These are phyloP conservation scores for Nicotiana attenuata DNA, from an alignment of 257 asterid genomes.

Conservation along the genomic window DNA sequence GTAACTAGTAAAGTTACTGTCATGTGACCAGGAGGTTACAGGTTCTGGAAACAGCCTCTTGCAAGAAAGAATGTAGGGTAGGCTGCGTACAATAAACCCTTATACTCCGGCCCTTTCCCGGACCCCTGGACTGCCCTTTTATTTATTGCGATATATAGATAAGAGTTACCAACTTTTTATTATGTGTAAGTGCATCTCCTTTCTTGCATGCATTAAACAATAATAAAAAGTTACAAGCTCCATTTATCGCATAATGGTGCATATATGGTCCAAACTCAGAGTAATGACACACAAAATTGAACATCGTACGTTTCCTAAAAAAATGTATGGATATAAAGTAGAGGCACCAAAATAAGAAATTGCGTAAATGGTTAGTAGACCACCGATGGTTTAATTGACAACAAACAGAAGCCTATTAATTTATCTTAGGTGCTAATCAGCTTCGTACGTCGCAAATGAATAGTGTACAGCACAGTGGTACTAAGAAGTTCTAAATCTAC, in stretches of 20 bases:
- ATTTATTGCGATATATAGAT: neutral
- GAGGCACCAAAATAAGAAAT: neutral
- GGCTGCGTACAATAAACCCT: no score
- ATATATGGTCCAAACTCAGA: neutral
- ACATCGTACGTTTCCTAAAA: slow-evolving; percentile 1
- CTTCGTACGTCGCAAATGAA: neutral
- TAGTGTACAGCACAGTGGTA: neutral
- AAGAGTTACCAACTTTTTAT: neutral
- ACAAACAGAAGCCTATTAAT: neutral
- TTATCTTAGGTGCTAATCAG: neutral
- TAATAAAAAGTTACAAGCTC: no score
- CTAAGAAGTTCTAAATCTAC: neutral
- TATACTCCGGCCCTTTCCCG: no score
- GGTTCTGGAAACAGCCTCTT: no score
- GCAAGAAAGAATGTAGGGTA: no score
- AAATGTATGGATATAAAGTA: slow-evolving; percentile 1
- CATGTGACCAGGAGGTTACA: no score
- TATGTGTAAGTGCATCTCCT: slow-evolving; percentile 2
- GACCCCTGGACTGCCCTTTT: neutral
- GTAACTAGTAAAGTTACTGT: no score
- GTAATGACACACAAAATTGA: neutral
- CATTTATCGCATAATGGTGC: neutral
- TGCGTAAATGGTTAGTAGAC: neutral
- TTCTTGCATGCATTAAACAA: neutral
- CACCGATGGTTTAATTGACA: neutral